Evolutionary conservation across 768 basidiomycete species (phyloP), one percentile per base, ranked within the genome.

Genomic region (Macrocybe gigantea): DNA sequence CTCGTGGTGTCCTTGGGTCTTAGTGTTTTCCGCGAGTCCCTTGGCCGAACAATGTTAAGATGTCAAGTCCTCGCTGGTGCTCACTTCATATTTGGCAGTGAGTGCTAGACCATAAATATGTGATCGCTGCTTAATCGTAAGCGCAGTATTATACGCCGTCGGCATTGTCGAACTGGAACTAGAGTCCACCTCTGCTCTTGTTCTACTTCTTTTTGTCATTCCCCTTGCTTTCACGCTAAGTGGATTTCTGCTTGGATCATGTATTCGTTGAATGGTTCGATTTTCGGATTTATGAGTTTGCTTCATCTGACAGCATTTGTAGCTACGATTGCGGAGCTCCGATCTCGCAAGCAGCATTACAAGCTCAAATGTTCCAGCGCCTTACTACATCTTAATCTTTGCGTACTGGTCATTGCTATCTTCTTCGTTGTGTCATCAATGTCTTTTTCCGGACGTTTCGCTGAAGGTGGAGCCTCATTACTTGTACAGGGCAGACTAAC

Each of bases 201-300:
- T 91, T 43, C 76, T 96, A 29, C 71, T 99, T 51, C 61, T 96
- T 56, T 93, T 98, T 61, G 88, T 98, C 52, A 83, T 97, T 50
- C 96, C 96, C 5, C 74, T 99, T 42, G 90, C 95, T 1, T 87
- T 98, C 67, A 93, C 93, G 1, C 74, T 99, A n/a, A 95, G 93
- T 49, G 85, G 85, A 1, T 99, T 97, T 74, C 76, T 99, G 22
- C 75, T 95, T 98, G 95, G 95, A 97, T 95, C 44, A 80, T 95
- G 70, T 86, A 93, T 62, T 80, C 88, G 8, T 71, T 96, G 42
- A 93, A 92, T 58, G 84, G 92, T 92, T 52, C 30, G n/a, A 11
- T 32, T 36, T 42, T n/a, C 38, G 41, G 15, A 12, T 5, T 48
- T 30, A 2, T 40, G 33, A 8, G 12, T 8, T 31, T 36, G 7